A percentile compares a stretch with the other conserved stretches of the same genome.
Evolutionary conservation across 2,329 filamentous ascomycete genomes (phyloP).

Genomic region (Aspergillus sp.): DNA sequence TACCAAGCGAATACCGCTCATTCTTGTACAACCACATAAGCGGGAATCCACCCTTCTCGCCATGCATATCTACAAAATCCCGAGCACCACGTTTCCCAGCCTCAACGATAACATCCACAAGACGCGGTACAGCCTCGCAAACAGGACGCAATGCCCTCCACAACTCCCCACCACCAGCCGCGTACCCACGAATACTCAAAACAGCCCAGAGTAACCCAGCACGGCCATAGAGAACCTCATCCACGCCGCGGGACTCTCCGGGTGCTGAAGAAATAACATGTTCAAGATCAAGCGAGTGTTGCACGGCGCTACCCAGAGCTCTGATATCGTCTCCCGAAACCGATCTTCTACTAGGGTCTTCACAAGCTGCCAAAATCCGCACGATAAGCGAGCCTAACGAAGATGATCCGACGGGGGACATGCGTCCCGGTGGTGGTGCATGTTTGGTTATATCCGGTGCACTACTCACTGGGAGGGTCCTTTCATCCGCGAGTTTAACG

Average conservation of each 20-base stretch:
- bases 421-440: neutral
- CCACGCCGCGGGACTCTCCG: constrained; percentile 25
- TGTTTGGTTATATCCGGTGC: neutral
- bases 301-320: constrained; percentile 19
- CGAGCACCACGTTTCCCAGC: constrained; percentile 24
- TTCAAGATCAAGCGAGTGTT: constrained; percentile 22
- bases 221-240: constrained; percentile 34
- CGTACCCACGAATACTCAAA: constrained; percentile 25
- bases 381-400: constrained; percentile 23
- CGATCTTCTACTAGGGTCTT: constrained; percentile 11
- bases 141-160: constrained; percentile 13
- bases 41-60: constrained; percentile 23
- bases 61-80: constrained; percentile 23
- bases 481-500: neutral
- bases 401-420: constrained; percentile 9
- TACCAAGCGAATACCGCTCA: constrained; percentile 28
- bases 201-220: constrained; percentile 31
- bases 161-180: constrained; percentile 14
- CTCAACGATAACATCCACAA: constrained; percentile 28
- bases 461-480: neutral
- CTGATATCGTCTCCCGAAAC: constrained; percentile 17
- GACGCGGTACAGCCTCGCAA: constrained; percentile 21
- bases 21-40: constrained; percentile 36
- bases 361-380: constrained; percentile 11
- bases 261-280: constrained; percentile 15